A percentile compares a stretch with the other conserved stretches of the same genome.
These are phyloP conservation scores for Didymellaceae sp. DNA, from an alignment of 2,329 filamentous ascomycete genomes.

Conservation along the genomic window DNA sequence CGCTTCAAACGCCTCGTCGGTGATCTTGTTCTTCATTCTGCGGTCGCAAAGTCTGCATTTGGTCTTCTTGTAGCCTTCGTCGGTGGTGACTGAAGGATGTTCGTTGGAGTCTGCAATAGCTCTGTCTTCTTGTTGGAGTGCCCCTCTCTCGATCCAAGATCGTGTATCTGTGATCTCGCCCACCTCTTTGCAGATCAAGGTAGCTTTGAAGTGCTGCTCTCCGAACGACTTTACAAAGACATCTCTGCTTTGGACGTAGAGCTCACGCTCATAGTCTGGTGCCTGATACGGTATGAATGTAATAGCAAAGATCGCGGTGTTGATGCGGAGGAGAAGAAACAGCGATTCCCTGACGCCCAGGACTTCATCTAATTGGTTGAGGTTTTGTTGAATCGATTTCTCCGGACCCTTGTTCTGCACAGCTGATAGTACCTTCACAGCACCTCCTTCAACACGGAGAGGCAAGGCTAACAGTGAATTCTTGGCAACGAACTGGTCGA, in stretches of 20 bases:
- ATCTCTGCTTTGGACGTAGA: conserved; percentile 22
- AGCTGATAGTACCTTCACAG: conserved; percentile 5
- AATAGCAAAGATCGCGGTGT: conserved; percentile 22
- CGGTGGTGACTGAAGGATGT: not conserved
- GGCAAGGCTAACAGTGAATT: conserved; percentile 18
- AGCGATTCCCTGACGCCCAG: conserved; percentile 23
- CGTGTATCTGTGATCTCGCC: conserved; percentile 35
- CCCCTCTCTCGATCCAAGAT: conserved; percentile 35
- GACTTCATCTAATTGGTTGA: conserved; percentile 26
- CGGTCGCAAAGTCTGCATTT: conserved; percentile 41
- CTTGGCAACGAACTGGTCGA: conserved; percentile 19
- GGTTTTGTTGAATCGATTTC: conserved; percentile 17
- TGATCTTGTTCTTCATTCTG: conserved; percentile 41
- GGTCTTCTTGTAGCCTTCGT: conserved; percentile 32
- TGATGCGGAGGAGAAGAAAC: conserved; percentile 31
- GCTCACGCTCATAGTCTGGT: conserved; percentile 2
- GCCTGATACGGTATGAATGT: conserved; percentile 37
- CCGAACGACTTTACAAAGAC: conserved; percentile 24
- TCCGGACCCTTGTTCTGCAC: conserved; percentile 6
- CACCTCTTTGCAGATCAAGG: conserved; percentile 38
- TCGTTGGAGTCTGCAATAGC: not conserved
- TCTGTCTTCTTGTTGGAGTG: not conserved
- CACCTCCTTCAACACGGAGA: conserved; percentile 2
- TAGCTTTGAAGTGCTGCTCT: conserved; percentile 19
- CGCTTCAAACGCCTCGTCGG: conserved; percentile 23